Evolutionary conservation across 2,329 filamentous ascomycete species (phyloP).

Genomic region (Sarocladium strictum): DNA sequence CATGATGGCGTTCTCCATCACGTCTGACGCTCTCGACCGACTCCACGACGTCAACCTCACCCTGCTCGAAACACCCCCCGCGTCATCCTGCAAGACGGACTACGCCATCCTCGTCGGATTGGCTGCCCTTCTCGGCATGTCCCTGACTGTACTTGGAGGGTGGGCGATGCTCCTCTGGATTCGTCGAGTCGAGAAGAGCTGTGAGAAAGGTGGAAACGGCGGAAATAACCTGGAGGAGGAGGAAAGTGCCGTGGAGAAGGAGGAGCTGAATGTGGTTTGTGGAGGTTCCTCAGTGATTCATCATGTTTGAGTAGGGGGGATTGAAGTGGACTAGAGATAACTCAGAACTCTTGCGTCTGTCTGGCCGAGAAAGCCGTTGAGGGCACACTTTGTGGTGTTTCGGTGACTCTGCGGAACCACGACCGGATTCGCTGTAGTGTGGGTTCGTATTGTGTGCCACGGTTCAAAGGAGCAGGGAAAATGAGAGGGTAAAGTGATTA

Average conservation of each 20-base stretch:
- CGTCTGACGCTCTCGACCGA: neutral
- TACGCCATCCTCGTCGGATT: neutral
- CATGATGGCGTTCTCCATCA: slow-evolving; percentile 1
- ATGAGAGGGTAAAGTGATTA: no score
- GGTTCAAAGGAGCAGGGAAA: no score
- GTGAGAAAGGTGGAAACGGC: neutral
- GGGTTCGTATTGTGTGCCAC: no score
- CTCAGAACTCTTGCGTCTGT: no score
- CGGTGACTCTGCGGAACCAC: no score
- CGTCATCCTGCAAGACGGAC: neutral
- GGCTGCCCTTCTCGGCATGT: neutral
- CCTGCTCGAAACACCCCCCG: neutral
- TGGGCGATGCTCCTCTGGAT: neutral
- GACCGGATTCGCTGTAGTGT: no score
- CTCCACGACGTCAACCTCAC: neutral
- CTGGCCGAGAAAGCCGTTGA: no score
- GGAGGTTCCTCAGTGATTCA: neutral
- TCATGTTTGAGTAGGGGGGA: no score
- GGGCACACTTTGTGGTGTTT: no score
- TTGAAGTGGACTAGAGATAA: no score
- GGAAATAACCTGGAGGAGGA: no score
- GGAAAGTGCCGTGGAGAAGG: no score
- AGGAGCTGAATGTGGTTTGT: neutral
- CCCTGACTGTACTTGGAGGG: neutral
- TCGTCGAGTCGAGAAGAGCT: neutral